Conservation (phyloP, 768 basidiomycete genomes). For the Cubamyces sp. region DNA sequence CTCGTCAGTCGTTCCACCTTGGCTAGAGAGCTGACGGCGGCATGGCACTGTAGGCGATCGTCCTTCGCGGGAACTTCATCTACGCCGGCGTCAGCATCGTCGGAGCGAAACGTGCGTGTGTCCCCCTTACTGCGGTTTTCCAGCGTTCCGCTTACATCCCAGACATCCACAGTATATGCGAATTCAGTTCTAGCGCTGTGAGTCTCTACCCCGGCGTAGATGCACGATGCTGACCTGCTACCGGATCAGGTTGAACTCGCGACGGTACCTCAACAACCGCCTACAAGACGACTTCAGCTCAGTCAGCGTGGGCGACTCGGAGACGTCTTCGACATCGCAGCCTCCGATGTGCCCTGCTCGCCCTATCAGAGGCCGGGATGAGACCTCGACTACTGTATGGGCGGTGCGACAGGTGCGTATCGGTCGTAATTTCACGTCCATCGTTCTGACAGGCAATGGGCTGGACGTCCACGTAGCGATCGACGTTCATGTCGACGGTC, state of each 20-base stretch:
- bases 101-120: slow-evolving; percentile 1
- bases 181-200: slow-evolving; percentile 2
- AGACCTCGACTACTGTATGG: not conserved
- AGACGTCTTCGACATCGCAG: no score
- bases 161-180: not conserved
- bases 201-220: not conserved
- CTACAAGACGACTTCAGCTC: slow-evolving; percentile 7
- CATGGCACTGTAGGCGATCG: not conserved
- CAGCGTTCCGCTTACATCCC: not conserved
- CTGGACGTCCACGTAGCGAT: no score
- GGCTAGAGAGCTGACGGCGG: no score
- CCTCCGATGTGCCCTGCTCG: no score
- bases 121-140: not conserved
- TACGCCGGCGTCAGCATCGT: slow-evolving; percentile 7
- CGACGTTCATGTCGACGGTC: not conserved
- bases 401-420: not conserved
- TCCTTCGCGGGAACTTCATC: slow-evolving; percentile 1
- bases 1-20: no score
- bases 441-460: not conserved
- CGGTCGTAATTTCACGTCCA: not conserved
- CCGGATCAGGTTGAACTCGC: slow-evolving; percentile 3
- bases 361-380: not conserved
- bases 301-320: not conserved
- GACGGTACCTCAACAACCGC: not conserved
- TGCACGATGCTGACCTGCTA: no score